Evolutionary conservation across 257 asterid species (phyloP).

Genomic region (Pogostemon cablin): DNA sequence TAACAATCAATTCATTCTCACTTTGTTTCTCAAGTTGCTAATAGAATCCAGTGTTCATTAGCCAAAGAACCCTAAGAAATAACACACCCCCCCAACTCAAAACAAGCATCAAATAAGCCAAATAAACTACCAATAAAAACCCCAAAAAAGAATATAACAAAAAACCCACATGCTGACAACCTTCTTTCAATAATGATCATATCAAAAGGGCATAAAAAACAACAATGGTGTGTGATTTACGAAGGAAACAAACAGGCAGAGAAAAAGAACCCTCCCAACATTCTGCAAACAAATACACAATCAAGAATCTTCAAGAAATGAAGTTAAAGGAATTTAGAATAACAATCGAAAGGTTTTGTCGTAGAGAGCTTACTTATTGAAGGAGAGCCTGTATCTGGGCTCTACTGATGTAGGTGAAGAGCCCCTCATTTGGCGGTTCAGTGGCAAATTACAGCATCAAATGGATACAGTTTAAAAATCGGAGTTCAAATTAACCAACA

Average conservation of each 20-base stretch:
- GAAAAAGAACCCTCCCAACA: conserved; percentile 15
- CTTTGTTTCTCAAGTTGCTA: conserved; percentile 7
- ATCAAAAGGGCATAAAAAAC: neutral
- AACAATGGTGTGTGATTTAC: neutral
- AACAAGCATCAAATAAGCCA: conserved; percentile 23
- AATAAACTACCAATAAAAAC: conserved; percentile 3
- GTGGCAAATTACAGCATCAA: conserved; percentile 32
- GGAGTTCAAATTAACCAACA: no score
- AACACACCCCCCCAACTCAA: neutral
- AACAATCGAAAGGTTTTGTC: neutral
- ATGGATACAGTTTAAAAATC: no score
- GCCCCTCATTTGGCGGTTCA: conserved; percentile 56
- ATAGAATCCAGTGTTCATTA: neutral
- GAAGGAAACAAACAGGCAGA: neutral
- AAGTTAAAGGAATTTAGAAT: neutral
- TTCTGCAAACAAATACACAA: neutral
- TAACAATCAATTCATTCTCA: neutral
- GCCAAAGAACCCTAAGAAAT: conserved; percentile 13
- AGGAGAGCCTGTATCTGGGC: conserved; percentile 61
- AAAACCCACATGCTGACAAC: neutral
- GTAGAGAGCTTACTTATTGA: conserved; percentile 41
- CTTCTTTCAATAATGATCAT: neutral
- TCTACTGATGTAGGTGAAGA: conserved; percentile 58
- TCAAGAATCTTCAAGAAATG: conserved; percentile 14
- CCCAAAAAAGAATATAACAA: neutral